phyloP scores from a whole-genome alignment of 768 basidiomycete genomes.

The Mycena epipterygia region DNA sequence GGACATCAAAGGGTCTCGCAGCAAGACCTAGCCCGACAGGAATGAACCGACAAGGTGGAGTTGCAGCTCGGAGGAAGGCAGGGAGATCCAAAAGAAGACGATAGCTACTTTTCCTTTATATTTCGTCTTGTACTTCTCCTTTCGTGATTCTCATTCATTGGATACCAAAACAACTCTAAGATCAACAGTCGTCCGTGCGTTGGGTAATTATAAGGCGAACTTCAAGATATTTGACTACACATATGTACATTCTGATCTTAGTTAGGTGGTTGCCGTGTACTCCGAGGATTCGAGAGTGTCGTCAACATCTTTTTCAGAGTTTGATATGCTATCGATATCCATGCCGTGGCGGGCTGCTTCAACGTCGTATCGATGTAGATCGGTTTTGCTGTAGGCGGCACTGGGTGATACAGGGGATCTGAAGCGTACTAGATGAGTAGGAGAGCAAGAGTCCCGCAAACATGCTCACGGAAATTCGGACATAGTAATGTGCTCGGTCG shows the following conservation, averaged over 20 bases:
- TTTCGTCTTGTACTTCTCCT: constrained; percentile 9
- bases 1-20: constrained; percentile 81
- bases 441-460: not conserved
- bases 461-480: constrained; percentile 64
- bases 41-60: constrained; percentile 77
- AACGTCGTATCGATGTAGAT: constrained; percentile 23
- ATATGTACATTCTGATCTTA: constrained; percentile 8
- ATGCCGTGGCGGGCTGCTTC: constrained; percentile 22
- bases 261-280: constrained; percentile 18
- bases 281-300: constrained; percentile 26
- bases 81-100: constrained; percentile 81
- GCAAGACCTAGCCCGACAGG: constrained; percentile 63
- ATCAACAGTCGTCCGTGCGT: not conserved
- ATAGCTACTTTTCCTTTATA: constrained; percentile 50
- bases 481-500: constrained; percentile 73
- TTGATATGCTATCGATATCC: constrained; percentile 10
- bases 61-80: constrained; percentile 73
- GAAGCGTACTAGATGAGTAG: not conserved
- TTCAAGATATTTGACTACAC: constrained; percentile 20
- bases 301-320: constrained; percentile 18
- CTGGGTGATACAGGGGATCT: constrained; percentile 4
- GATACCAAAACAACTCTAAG: not conserved
- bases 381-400: constrained; percentile 23
- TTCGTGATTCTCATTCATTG: constrained; percentile 3
- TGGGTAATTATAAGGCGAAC: not conserved